These are phyloP conservation scores for Chlorencoelia australis DNA, from an alignment of 2,329 filamentous ascomycete genomes.

Conservation along the genomic window DNA sequence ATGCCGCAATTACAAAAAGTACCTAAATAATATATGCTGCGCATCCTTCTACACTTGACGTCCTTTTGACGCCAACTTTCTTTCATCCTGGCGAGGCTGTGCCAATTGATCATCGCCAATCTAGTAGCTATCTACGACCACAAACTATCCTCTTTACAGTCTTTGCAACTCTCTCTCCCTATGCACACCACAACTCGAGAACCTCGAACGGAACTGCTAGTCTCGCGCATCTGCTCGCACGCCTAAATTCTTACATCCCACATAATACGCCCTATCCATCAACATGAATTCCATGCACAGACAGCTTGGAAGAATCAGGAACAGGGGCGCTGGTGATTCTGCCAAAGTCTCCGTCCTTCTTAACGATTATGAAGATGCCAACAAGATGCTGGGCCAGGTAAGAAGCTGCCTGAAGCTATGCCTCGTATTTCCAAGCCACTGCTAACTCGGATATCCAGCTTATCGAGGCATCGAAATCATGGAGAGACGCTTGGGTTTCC, in stretches of 20 bases:
- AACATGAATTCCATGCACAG: conserved; percentile 65
- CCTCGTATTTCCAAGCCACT: not conserved
- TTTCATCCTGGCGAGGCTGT: conserved; percentile 8
- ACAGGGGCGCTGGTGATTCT: conserved; percentile 60
- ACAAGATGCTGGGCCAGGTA: conserved; percentile 64
- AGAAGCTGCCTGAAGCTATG: conserved; percentile 16
- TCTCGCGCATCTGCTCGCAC: too few relatives aligned
- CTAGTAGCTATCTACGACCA: not conserved
- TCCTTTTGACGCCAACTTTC: not conserved
- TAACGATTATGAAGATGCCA: conserved; percentile 71
- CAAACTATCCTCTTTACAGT: not conserved
- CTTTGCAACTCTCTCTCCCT: conserved; percentile 2
- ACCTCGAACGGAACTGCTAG: too few relatives aligned
- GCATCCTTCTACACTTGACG: too few relatives aligned
- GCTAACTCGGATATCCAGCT: conserved; percentile 40
- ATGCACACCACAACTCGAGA: not conserved
- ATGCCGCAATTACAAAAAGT: too few relatives aligned
- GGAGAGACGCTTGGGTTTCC: conserved; percentile 69
- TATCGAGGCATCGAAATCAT: conserved; percentile 63
- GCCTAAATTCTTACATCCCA: too few relatives aligned
- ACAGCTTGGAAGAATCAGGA: conserved; percentile 62
- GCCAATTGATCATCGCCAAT: conserved; percentile 6
- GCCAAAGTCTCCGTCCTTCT: conserved; percentile 65
- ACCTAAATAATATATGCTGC: too few relatives aligned
- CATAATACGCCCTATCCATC: conserved; percentile 8